Evolutionary conservation across 495 filamentous ascomycete genomes (phyloP).

Genomic region (Cairneyella variabilis): DNA sequence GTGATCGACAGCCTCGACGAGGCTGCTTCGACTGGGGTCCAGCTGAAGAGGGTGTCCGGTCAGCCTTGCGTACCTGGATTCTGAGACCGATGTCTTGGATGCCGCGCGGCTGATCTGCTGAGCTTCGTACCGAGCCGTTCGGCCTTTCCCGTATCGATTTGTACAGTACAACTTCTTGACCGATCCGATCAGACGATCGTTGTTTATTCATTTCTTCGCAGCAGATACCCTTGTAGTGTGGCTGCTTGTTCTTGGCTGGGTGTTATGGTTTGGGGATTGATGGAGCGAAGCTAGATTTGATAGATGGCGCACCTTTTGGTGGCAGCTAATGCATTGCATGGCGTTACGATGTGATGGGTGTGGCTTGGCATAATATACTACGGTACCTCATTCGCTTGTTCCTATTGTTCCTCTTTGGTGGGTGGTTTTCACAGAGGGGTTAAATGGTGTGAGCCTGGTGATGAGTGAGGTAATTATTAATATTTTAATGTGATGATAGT

Average conservation of each 20-base stretch:
- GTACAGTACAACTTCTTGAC: slow-evolving; percentile 6
- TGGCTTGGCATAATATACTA: slow-evolving; percentile 17
- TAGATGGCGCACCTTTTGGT: neutral
- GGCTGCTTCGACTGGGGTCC: neutral
- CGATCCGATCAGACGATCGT: neutral
- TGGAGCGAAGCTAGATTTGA: neutral
- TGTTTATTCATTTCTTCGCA: neutral
- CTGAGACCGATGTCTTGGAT: neutral
- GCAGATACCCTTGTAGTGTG: slow-evolving; percentile 12
- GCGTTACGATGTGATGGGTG: too few species aligned
- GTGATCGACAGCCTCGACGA: slow-evolving; percentile 32
- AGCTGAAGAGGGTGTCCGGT: neutral
- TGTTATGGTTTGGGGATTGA: too few species aligned
- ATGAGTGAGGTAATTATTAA: slow-evolving; percentile 16
- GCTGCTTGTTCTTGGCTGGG: neutral
- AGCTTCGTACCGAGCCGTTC: neutral
- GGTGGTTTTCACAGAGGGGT: neutral
- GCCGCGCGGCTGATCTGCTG: neutral
- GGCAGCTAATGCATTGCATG: slow-evolving; percentile 2
- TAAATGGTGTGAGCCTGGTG: neutral
- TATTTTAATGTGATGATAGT: slow-evolving; percentile 16
- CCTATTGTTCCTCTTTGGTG: too few species aligned
- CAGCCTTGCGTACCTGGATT: neutral
- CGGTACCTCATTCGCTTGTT: slow-evolving; percentile 23
- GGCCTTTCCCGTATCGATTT: too few species aligned